These are phyloP conservation scores for Lyophyllum decastes DNA, from an alignment of 768 basidiomycete genomes.

Conservation along the genomic window DNA sequence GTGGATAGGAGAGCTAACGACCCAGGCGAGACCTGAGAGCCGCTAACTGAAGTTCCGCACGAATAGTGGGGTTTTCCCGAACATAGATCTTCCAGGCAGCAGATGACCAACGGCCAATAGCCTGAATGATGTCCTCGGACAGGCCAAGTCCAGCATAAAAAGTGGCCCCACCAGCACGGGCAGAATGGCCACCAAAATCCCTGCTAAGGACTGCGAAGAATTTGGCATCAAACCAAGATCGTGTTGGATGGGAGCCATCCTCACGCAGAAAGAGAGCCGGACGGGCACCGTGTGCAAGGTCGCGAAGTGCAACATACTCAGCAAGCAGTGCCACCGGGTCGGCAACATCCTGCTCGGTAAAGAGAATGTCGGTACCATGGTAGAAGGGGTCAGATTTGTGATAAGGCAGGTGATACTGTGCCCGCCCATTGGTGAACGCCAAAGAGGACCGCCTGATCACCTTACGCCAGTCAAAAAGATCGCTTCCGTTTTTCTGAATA, in stretches of 20 bases:
- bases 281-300: constrained; percentile 14
- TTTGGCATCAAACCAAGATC: constrained; percentile 22
- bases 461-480: constrained; percentile 23
- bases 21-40: background rate
- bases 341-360: constrained; percentile 18
- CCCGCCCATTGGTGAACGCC: background rate
- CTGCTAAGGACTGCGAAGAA: constrained; percentile 14
- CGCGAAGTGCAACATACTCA: constrained; percentile 12
- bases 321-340: constrained; percentile 18
- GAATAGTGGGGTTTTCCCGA: constrained; percentile 13
- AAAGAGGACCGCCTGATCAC: constrained; percentile 19
- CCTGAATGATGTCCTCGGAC: constrained; percentile 22
- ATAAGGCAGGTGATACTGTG: constrained; percentile 26
- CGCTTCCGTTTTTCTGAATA: constrained; percentile 12
- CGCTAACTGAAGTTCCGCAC: background rate
- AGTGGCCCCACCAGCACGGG: constrained; percentile 21
- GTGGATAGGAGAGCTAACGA: background rate
- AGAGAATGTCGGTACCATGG: constrained; percentile 23
- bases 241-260: constrained; percentile 21
- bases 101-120: constrained; percentile 25
- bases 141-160: constrained; percentile 24
- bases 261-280: constrained; percentile 20
- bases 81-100: constrained; percentile 27
- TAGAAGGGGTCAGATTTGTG: constrained; percentile 31
- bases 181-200: constrained; percentile 24